phyloP scores from a whole-genome alignment of 2,329 filamentous ascomycete genomes.

The Sarocladium kiliense region DNA sequence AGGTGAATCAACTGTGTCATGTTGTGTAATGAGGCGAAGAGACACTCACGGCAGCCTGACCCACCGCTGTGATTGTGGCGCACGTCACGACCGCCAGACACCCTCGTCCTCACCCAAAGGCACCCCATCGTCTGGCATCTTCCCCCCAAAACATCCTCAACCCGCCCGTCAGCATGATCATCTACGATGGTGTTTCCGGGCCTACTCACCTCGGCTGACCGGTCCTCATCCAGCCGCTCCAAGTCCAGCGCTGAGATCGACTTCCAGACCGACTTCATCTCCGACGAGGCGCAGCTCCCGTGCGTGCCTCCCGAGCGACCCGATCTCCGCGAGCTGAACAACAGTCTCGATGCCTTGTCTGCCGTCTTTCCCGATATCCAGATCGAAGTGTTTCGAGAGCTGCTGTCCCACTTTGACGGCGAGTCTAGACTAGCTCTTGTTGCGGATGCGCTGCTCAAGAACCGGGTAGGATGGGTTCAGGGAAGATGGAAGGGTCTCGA shows the following conservation, averaged over 20 bases:
- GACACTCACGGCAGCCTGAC: background rate
- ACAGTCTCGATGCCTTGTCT: constrained; percentile 61
- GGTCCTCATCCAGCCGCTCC: constrained; percentile 25
- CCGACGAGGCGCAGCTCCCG: constrained; percentile 49
- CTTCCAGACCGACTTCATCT: constrained; percentile 42
- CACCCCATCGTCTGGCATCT: too few relatives aligned
- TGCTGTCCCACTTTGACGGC: constrained; percentile 68
- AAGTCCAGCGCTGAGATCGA: constrained; percentile 23
- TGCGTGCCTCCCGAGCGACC: constrained; percentile 46
- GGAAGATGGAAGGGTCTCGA: constrained; percentile 55
- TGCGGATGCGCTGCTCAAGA: constrained; percentile 71
- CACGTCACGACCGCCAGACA: background rate
- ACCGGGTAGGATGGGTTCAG: constrained; percentile 63
- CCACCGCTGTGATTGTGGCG: background rate
- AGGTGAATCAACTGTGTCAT: too few relatives aligned
- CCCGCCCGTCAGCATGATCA: constrained; percentile 26
- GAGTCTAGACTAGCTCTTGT: constrained; percentile 74
- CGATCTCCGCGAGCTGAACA: constrained; percentile 66
- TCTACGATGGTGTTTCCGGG: constrained; percentile 44
- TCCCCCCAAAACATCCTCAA: background rate
- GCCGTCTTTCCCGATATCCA: constrained; percentile 77
- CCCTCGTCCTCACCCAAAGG: background rate
- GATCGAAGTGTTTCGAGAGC: constrained; percentile 76
- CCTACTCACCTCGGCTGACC: constrained; percentile 40
- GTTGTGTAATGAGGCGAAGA: too few relatives aligned